Percentiles rank a stretch among this genome's conserved stretches.
Evolutionary conservation across 768 basidiomycete genomes (phyloP).

Genomic region (Auricularia sp.): DNA sequence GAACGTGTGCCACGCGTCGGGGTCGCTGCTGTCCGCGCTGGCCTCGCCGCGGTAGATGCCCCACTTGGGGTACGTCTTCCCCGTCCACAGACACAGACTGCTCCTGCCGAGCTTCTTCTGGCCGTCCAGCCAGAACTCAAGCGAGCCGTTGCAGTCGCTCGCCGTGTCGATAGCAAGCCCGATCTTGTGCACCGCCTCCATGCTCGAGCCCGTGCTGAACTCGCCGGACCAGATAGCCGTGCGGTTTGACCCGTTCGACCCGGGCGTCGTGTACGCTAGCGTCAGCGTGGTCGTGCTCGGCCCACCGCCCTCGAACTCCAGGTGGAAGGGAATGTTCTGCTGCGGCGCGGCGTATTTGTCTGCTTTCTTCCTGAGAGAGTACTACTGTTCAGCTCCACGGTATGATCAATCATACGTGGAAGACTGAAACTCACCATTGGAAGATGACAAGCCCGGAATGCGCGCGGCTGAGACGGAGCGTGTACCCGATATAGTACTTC

Average conservation of each 20-base stretch:
- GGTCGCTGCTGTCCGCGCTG: background rate
- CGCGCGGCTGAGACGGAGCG: slow-evolving; percentile 1
- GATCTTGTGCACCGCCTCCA: background rate
- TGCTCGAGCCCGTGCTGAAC: background rate
- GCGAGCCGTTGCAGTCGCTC: background rate
- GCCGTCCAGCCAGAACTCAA: slow-evolving; percentile 2
- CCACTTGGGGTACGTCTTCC: background rate
- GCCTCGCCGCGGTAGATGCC: slow-evolving; percentile 1
- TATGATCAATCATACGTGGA: too few species aligned
- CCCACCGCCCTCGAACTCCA: background rate
- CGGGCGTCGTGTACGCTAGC: background rate
- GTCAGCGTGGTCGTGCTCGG: background rate
- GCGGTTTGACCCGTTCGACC: background rate
- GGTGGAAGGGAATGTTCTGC: slow-evolving; percentile 1
- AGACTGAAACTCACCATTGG: background rate
- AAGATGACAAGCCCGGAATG: background rate
- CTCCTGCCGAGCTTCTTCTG: background rate
- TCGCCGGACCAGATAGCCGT: background rate
- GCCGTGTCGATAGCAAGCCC: background rate
- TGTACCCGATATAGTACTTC: slow-evolving; percentile 1
- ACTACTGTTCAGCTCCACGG: too few species aligned
- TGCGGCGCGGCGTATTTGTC: background rate
- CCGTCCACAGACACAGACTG: background rate
- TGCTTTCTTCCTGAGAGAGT: background rate
- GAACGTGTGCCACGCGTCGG: background rate